These are phyloP conservation scores for Trypanosoma caninum DNA, from an alignment of 208 protist species.

Conservation along the genomic window DNA sequence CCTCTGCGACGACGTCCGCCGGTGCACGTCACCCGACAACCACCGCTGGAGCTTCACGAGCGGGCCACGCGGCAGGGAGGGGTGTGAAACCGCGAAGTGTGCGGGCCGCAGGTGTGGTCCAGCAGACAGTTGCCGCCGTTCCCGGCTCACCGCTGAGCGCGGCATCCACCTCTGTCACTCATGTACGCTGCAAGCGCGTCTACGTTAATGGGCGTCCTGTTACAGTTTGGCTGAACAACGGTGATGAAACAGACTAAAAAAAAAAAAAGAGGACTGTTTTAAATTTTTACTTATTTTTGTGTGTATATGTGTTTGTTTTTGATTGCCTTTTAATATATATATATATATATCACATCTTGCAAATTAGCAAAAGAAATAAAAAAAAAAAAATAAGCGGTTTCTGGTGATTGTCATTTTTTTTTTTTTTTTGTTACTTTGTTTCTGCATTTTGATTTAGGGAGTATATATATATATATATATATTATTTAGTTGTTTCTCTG, in stretches of 20 bases:
- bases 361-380: no score
- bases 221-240: constrained; percentile 26
- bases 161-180: constrained; percentile 21
- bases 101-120: neutral
- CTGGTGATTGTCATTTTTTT: no score
- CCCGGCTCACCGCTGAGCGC: neutral
- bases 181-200: constrained; percentile 22
- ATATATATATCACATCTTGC: no score
- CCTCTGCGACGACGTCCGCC: no score
- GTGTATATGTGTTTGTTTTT: constrained; percentile 17
- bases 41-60: no score
- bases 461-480: no score
- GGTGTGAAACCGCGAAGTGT: neutral
- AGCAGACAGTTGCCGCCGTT: neutral
- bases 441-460: no score
- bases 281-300: constrained; percentile 12
- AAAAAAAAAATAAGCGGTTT: no score
- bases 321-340: constrained; percentile 16
- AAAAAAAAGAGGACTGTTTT: constrained; percentile 4
- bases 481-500: no score
- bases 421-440: no score
- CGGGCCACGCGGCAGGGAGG: neutral
- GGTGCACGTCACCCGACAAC: neutral
- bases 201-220: constrained; percentile 29
- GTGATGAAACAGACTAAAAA: constrained; percentile 1